Base-by-base conservation (phyloP, 2,329 filamentous ascomycete genomes). In the Alternaria gansuensis region DNA sequence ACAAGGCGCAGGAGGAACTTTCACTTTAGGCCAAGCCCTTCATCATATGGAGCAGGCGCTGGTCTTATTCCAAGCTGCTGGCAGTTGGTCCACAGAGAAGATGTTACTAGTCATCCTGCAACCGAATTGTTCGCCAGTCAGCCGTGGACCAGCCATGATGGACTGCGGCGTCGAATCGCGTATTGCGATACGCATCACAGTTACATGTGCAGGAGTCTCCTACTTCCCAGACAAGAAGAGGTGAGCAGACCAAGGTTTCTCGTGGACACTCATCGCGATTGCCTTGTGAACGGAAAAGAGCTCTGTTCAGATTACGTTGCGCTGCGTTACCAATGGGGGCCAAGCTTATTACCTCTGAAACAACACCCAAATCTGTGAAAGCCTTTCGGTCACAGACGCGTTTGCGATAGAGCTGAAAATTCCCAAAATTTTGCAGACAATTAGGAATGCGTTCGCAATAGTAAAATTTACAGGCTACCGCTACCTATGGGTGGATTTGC, bases 361-460 rank as follows among this genome's bases (percentile, higher is more conserved):
- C 8, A 40, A 17, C 1, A 23, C 10, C 13, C 9, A 3, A 11
- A 0, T 40, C 0, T 11, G 9, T 5, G 37, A 23, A 40, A 40
- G 37, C 21, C 37, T 40, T 3, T 0, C 23, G 5, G 23, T 6
- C 9, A 17, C 37, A 4, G 1, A 0, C 1, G 0, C 37, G 0
- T 21, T 40, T 13, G 21, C 37, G 17, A 17, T 17, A 17, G 17
- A 17, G 17, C 17, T 17, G 17, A 17, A 17, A 17, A 17, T 17
- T 17, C 2, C 17, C 17, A 41, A 10, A 24, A 14, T 41, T 0
- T 21, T 23, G 13, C 3, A 1, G 24, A 41, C 39, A 24, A 4
- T 41, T 2, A n/a, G 1, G 3, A 21, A 41, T n/a, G 21, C 39
- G 13, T 41, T 41, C 21, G 11, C 0, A 6, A 13, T 41, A 14